Evolutionary conservation across 2,329 filamentous ascomycete species (phyloP), one percentile per base, ranked within the genome.

Genomic region (Akanthomyces muscarius): DNA sequence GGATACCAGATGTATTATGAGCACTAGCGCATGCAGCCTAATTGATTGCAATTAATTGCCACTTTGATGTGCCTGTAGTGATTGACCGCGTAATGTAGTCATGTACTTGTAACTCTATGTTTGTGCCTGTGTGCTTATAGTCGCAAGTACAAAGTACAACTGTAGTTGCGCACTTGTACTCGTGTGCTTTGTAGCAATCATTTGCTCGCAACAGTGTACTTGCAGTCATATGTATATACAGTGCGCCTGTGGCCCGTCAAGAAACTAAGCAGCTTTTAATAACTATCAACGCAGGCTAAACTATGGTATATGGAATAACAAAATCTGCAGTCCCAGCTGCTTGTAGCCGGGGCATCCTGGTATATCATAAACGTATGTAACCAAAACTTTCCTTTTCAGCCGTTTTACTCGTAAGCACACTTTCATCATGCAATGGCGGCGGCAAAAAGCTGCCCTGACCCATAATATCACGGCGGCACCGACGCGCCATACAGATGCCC

Each of bases 1-100:
- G 45, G 28, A 56, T 18, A n/a, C 3, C 23, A 51, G 33, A 66
- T 50, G 45, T 53, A 62, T 53, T 45, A 62, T 62, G 60, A 62
- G 52, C 42, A 54, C 45, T 62, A 61, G 56, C 56, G 56, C 41
- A 61, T 61, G 44, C 25, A 54, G 44, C 23, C 48, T 61, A 53
- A 41, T 61, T 45, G 23, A 48, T 57, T 50, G 60, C 41, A 47
- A 44, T 36, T 61, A 11, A 38, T 44, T 33, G 25, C 8, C 7
- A 61, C 50, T 25, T 25, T 23, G 14, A 41, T 59, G 11, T 36
- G 30, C 10, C 10, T 48, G 10, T 36, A 45, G 13, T 56, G 21
- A 52, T 23, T 5, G n/a, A 13, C 7, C 23, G 10, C 8, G 6
- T 16, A 13, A 11, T 48, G 45, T 28, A 14, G 10, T 13, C 23